Evolutionary conservation across 176 grass and related monocot species (phyloP), one percentile per base, ranked within the genome.

Genomic region (Ananas comosus): DNA sequence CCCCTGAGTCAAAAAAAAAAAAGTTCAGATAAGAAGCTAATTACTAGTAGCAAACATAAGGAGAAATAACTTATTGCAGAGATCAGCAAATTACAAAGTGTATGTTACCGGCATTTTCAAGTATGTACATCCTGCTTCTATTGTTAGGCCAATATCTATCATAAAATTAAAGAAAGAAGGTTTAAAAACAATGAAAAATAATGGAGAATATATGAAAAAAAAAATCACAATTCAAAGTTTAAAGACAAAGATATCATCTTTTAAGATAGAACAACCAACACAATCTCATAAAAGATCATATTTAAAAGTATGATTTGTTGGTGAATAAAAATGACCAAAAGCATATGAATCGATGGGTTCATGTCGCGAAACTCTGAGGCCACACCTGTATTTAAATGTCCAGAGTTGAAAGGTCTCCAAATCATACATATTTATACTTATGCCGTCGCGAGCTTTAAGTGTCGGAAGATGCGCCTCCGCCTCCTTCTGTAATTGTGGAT

Each of bases 121-220:
- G 89, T 67, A 99, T 79, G 75, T 99, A 99, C 94, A 99, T 99
- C 78, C 87, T 99, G 78, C 94, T 92, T 69, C 86, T 90, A 66
- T 99, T 99, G 64, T 99, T 99, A 10, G 90, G 90, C 94, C 90
- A 99, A 70, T 88, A 99, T 69, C 94, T 99, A 77, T 61, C 22
- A 77, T 33, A 66, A 14, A 22, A 12, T 12, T 12, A 0, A 22
- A 19, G 48, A 59, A 72, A 51, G 50, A 27, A 71, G 17, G 71
- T 69, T 11, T 56, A 71, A 64, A 13, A 66, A 50, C 53, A 49
- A 69, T 86, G 50, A 77, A 12, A 69, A 9, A 71, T 66, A 58
- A 10, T 28, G 10, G 76, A 75, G 50, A 64, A 50, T 49, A 48
- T 68, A 77, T 53, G 70, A 7, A 48, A 25, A 71, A 64, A 9